Evolutionary conservation across 768 basidiomycete genomes (phyloP).

Genomic region (Psilocybe cyanescens): DNA sequence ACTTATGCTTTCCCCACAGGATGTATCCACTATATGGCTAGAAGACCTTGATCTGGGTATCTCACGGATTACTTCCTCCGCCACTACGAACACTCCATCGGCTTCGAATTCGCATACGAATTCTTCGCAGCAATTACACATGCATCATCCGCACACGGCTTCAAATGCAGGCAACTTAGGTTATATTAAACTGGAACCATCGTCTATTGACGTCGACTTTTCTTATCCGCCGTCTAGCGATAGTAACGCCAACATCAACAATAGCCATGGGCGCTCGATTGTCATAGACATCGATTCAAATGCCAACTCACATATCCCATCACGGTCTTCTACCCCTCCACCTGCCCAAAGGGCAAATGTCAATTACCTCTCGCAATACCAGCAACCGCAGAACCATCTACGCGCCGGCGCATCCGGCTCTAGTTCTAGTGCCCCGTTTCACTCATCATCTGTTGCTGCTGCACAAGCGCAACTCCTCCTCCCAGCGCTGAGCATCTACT

Average conservation of each 20-base stretch:
- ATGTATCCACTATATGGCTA: conserved; percentile 65
- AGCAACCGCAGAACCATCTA: neutral
- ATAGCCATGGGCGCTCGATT: neutral
- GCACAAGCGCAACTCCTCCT: conserved; percentile 23
- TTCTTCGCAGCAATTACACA: neutral
- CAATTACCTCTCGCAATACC: conserved; percentile 1
- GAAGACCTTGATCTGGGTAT: conserved; percentile 36
- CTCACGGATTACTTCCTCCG: neutral
- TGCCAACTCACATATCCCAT: neutral
- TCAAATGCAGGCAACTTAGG: conserved; percentile 9
- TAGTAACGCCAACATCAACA: neutral
- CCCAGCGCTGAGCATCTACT: conserved; percentile 34
- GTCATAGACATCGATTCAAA: neutral
- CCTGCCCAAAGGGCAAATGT: conserved; percentile 14
- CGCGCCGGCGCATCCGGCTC: neutral
- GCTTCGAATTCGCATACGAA: neutral
- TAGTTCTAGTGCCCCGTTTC: neutral
- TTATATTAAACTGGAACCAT: conserved; percentile 37
- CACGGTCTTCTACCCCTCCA: conserved; percentile 9
- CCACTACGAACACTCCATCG: neutral
- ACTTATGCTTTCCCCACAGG: conserved; percentile 57
- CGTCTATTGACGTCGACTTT: conserved; percentile 21
- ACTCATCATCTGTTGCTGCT: neutral
- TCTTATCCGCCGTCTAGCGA: neutral
- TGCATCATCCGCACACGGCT: neutral